Conservation (phyloP, 1,139 yeast species). For the Scheffersomyces titani region DNA sequence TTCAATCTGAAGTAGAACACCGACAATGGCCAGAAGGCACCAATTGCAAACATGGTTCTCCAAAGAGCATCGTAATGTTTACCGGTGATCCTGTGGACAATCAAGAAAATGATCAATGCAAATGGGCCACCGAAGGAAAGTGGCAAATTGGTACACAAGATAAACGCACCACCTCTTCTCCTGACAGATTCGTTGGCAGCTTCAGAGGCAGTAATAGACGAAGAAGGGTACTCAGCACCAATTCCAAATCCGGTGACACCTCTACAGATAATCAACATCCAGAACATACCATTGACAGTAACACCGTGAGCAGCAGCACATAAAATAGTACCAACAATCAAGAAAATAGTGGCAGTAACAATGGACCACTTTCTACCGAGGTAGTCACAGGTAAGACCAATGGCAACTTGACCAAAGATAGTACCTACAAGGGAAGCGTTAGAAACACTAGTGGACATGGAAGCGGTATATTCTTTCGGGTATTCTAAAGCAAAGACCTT, state of each 20-base stretch:
- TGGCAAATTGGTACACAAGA: slow-evolving; percentile 71
- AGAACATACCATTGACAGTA: slow-evolving; percentile 58
- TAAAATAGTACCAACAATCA: slow-evolving; percentile 56
- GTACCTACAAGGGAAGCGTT: slow-evolving; percentile 61
- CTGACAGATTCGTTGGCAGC: slow-evolving; percentile 67
- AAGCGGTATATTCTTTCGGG: slow-evolving; percentile 42
- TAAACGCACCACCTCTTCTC: slow-evolving; percentile 64
- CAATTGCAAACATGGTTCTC: slow-evolving; percentile 77
- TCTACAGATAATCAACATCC: slow-evolving; percentile 71
- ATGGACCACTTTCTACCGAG: slow-evolving; percentile 62
- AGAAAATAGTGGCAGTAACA: slow-evolving; percentile 51
- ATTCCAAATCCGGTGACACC: slow-evolving; percentile 75
- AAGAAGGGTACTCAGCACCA: slow-evolving; percentile 78
- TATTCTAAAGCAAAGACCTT: slow-evolving; percentile 47
- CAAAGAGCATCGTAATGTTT: slow-evolving; percentile 57
- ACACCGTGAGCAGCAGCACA: slow-evolving; percentile 61
- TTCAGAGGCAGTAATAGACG: slow-evolving; percentile 69
- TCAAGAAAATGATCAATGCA: slow-evolving; percentile 65
- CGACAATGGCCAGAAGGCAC: slow-evolving; percentile 71
- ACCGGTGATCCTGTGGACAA: slow-evolving; percentile 63
- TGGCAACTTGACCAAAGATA: slow-evolving; percentile 55
- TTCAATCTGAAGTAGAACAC: slow-evolving; percentile 71
- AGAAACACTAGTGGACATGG: slow-evolving; percentile 56
- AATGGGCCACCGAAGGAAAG: slow-evolving; percentile 77
- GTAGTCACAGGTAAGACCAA: slow-evolving; percentile 59